Evolutionary conservation across 2,329 filamentous ascomycete genomes (phyloP), one percentile per base, ranked within the genome.

Genomic region (Aspergillus alliaceus): DNA sequence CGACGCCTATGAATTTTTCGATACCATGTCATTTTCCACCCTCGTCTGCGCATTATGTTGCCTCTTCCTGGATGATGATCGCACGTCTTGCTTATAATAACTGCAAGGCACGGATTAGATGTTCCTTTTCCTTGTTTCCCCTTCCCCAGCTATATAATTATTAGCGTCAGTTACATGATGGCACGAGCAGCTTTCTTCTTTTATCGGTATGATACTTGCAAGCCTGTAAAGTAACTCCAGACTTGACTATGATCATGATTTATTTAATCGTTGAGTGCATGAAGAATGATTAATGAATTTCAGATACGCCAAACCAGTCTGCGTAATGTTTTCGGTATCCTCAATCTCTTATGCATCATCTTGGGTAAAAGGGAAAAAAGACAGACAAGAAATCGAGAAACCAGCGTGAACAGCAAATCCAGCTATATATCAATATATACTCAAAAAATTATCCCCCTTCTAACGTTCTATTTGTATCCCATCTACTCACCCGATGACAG

Each of bases 211-310:
- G 53, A 47, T 60, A 53, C 53, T 31, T 31, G 18, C 14, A 51
- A 54, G 51, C 32, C 56, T 67, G 61, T 64, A 67, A 53, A 59
- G 58, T 66, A 65, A 15, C 40, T 31, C 52, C 55, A 56, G 49
- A 53, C 50, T 37, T 60, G 57, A 32, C 25, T 59, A 31, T 31
- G 44, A 54, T 57, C 46, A 25, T 42, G 22, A 6, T 44, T 57
- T n/a, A n/a, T 42, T 49, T 31, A 42, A 46, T 34, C 22, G 44
- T 46, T 34, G 42, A 47, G 40, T 22, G 29, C 37, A 25, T 20
- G 39, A n/a, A n/a, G 40, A 29, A 46, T 31, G 40, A 27, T 47
- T 42, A 35, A 53, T 18, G 18, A 37, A 39, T 20, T 29, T 15
- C 44, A 47, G 11, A 15, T 40, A 5, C 27, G 27, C 5, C 5